phyloP scores from a whole-genome alignment of 768 basidiomycete species.

The Pisolithus marmoratus region DNA sequence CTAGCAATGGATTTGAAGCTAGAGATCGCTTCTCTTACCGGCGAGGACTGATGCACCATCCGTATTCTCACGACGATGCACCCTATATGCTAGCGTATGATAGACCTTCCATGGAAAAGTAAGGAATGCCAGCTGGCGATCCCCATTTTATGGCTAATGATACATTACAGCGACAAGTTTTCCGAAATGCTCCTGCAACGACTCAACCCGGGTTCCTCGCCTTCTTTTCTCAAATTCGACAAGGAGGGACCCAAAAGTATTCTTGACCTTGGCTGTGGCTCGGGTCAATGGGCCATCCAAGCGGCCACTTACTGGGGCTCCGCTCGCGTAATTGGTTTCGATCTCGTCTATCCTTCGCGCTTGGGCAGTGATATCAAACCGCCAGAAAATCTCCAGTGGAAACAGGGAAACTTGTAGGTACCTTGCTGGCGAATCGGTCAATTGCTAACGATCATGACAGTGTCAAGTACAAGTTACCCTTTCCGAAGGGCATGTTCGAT shows the following conservation, averaged over 20 bases:
- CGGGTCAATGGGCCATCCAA: constrained; percentile 61
- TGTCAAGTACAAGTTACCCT: constrained; percentile 53
- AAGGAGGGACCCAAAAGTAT: constrained; percentile 47
- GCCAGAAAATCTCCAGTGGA: constrained; percentile 41
- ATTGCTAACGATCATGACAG: constrained; percentile 28
- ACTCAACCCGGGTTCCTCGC: constrained; percentile 47
- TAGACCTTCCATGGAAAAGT: constrained; percentile 53
- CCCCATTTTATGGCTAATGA: constrained; percentile 6
- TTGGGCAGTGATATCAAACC: constrained; percentile 32
- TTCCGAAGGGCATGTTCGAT: constrained; percentile 59
- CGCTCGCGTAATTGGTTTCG: constrained; percentile 58
- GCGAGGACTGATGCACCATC: constrained; percentile 46
- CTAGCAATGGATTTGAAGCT: constrained; percentile 17
- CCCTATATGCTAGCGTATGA: constrained; percentile 69
- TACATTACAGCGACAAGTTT: constrained; percentile 49
- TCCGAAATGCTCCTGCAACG: constrained; percentile 48
- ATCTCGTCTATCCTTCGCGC: constrained; percentile 42
- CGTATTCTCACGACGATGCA: constrained; percentile 40
- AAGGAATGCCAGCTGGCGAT: constrained; percentile 17
- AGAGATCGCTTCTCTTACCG: constrained; percentile 19
- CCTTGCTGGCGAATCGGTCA: background rate
- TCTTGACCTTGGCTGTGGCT: constrained; percentile 74
- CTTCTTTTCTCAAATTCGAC: constrained; percentile 54
- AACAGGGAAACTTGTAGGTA: constrained; percentile 66
- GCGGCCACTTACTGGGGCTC: constrained; percentile 59